Evolutionary conservation across 106 monocot species (phyloP).

Genomic region (Apostasia ramifera): DNA sequence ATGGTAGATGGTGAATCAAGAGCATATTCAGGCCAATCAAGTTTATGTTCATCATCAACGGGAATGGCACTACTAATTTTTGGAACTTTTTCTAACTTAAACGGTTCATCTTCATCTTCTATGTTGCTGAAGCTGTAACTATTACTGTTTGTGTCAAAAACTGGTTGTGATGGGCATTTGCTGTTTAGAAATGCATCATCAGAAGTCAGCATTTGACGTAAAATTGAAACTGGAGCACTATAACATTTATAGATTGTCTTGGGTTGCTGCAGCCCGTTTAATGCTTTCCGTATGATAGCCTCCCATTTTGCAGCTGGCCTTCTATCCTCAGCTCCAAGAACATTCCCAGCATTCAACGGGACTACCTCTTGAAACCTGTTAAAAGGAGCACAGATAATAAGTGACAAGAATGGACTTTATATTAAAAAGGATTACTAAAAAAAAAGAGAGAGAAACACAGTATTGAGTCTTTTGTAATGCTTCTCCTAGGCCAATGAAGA

Average conservation of each 20-base stretch:
- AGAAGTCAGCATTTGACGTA: background rate
- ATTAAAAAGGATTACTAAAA: no score
- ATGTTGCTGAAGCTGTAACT: background rate
- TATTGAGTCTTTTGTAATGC: no score
- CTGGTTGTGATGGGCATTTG: no score
- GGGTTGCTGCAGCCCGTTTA: slow-evolving; percentile 29
- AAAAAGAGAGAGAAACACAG: no score
- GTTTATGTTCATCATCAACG: background rate
- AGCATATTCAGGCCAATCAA: slow-evolving; percentile 80
- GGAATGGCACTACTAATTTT: background rate
- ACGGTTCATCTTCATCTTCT: background rate
- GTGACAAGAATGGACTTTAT: no score
- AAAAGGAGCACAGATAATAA: background rate
- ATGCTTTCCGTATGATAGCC: slow-evolving; percentile 42
- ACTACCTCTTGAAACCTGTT: slow-evolving; percentile 65
- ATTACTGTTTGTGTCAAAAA: no score
- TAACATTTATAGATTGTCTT: slow-evolving; percentile 34
- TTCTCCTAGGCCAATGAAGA: no score
- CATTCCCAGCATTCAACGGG: slow-evolving; percentile 68
- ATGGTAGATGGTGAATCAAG: slow-evolving; percentile 23
- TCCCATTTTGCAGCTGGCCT: slow-evolving; percentile 68
- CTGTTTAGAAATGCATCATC: background rate
- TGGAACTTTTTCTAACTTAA: slow-evolving; percentile 2
- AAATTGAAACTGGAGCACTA: slow-evolving; percentile 27
- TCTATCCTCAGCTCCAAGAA: slow-evolving; percentile 60